Evolutionary conservation across 306 rosid species (phyloP).

Genomic region (Alnus glutinosa): DNA sequence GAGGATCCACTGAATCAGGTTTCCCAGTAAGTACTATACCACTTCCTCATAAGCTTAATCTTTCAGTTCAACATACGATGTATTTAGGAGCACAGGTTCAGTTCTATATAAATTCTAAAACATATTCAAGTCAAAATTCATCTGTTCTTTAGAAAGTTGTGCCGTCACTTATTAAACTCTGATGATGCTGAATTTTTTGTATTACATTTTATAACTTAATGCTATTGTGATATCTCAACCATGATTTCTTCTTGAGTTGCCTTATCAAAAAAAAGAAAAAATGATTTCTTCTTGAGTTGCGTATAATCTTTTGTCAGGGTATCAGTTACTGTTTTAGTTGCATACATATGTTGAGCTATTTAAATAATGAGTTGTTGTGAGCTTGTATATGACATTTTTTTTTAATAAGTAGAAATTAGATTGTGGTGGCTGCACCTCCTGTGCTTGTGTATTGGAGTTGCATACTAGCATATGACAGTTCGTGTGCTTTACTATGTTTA

Average conservation of each 20-base stretch:
- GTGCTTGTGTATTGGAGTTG: too few relatives aligned
- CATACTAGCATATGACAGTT: neutral
- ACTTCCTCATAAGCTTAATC: neutral
- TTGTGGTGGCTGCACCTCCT: too few relatives aligned
- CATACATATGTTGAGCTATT: neutral
- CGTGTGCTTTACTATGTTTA: neutral
- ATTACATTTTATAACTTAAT: neutral
- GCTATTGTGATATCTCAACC: neutral
- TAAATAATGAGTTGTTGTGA: neutral
- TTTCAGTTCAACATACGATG: neutral
- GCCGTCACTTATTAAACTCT: neutral
- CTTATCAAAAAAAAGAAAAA: too few relatives aligned
- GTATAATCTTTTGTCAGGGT: neutral
- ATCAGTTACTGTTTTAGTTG: neutral
- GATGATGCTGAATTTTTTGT: neutral
- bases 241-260: neutral
- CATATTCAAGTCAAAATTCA: neutral
- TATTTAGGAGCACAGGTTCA: neutral
- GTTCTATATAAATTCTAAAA: neutral
- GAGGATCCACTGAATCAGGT: conserved; percentile 90
- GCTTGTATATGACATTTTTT: neutral
- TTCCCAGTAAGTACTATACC: conserved; percentile 68
- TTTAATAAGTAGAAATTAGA: too few relatives aligned
- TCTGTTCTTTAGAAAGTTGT: neutral
- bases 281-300: neutral